Percentiles rank a stretch among this genome's conserved stretches.
phyloP scores from a whole-genome alignment of 2,329 filamentous ascomycete species.

The Fusarium subglutinans region DNA sequence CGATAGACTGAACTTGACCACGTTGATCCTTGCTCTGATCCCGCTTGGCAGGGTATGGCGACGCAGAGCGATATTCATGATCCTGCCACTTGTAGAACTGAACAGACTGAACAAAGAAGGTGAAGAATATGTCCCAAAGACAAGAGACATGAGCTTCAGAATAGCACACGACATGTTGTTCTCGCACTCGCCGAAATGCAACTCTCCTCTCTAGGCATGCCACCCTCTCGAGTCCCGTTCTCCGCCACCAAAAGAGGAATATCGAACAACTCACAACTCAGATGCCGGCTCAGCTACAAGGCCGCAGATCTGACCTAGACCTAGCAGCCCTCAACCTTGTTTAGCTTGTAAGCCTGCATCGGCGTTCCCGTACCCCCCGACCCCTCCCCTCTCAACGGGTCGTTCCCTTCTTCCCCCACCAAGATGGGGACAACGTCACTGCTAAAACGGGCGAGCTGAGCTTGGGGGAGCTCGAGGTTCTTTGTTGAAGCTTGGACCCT shows the following conservation, averaged over 20 bases:
- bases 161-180: neutral
- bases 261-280: slow-evolving; percentile 9
- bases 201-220: neutral
- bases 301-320: slow-evolving; percentile 35
- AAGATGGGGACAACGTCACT: slow-evolving; percentile 15
- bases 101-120: slow-evolving; percentile 4
- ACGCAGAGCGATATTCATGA: neutral
- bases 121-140: neutral
- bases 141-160: slow-evolving; percentile 6
- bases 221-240: slow-evolving; percentile 3
- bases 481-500: slow-evolving; percentile 15
- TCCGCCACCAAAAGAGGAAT: neutral
- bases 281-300: slow-evolving; percentile 36
- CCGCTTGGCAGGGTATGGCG: neutral
- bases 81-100: neutral
- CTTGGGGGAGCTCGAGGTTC: slow-evolving; percentile 2
- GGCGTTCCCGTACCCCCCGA: slow-evolving; percentile 28
- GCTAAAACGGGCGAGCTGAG: slow-evolving; percentile 10
- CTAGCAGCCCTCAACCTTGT: slow-evolving; percentile 23
- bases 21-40: slow-evolving; percentile 26
- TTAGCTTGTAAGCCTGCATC: slow-evolving; percentile 36
- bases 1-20: slow-evolving; percentile 11
- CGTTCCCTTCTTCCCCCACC: neutral
- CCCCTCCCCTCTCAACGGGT: neutral
- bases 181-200: slow-evolving; percentile 33